A percentile compares a stretch with the other conserved stretches of the same genome.
Evolutionary conservation across 2,329 filamentous ascomycete genomes (phyloP).

Genomic region (Pseudogymnoascus sp.): DNA sequence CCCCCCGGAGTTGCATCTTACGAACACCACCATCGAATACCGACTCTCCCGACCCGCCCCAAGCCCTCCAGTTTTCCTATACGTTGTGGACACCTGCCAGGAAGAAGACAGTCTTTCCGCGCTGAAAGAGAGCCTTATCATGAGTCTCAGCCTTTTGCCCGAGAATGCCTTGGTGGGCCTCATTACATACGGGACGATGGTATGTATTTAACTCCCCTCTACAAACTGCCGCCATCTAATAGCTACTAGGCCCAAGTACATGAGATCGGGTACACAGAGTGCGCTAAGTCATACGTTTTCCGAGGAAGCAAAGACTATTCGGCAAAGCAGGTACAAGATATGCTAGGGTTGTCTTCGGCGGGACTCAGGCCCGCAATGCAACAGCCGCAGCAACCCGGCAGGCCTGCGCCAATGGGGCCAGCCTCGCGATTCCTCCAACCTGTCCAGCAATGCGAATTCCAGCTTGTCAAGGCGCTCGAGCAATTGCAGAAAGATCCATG

Average conservation of each 20-base stretch:
- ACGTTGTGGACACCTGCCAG: slow-evolving; percentile 82
- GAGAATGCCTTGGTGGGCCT: slow-evolving; percentile 75
- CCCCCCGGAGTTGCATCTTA: slow-evolving; percentile 71
- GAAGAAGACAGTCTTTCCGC: slow-evolving; percentile 78
- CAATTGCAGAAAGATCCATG: slow-evolving; percentile 94
- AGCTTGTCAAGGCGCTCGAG: slow-evolving; percentile 92
- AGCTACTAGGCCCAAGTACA: slow-evolving; percentile 73
- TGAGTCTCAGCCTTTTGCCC: slow-evolving; percentile 74
- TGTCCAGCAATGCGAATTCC: slow-evolving; percentile 92
- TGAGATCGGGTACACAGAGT: slow-evolving; percentile 95
- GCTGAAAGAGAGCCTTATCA: slow-evolving; percentile 77
- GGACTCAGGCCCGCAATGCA: slow-evolving; percentile 61
- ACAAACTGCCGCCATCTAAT: slow-evolving; percentile 19
- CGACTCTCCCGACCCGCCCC: slow-evolving; percentile 71
- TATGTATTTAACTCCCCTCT: slow-evolving; percentile 32
- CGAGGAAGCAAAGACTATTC: slow-evolving; percentile 94
- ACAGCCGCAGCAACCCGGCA: slow-evolving; percentile 65
- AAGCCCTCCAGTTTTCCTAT: slow-evolving; percentile 78
- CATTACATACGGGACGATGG: slow-evolving; percentile 90
- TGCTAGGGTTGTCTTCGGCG: slow-evolving; percentile 76
- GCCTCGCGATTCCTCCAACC: slow-evolving; percentile 87
- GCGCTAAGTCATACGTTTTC: slow-evolving; percentile 97
- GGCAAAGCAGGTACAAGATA: slow-evolving; percentile 99
- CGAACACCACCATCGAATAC: slow-evolving; percentile 87
- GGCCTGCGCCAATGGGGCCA: slow-evolving; percentile 67